Evolutionary conservation across 495 filamentous ascomycete genomes (phyloP).

Genomic region (Trichocladium uniseriatum): DNA sequence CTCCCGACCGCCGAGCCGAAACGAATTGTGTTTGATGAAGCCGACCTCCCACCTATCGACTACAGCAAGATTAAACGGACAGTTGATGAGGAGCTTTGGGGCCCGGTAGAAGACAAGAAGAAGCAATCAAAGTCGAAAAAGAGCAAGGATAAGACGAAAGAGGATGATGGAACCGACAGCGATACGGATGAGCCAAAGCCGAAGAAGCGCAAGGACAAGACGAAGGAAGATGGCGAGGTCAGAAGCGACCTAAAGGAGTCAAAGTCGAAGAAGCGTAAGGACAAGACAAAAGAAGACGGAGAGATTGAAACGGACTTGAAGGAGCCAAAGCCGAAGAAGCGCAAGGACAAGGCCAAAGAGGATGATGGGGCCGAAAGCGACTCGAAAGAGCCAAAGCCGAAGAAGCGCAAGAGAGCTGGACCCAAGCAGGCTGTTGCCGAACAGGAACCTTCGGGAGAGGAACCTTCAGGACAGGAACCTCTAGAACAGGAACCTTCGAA

Average conservation of each 20-base stretch:
- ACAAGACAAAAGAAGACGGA: not conserved
- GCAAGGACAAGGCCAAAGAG: not conserved
- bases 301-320: not conserved
- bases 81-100: conserved; percentile 9
- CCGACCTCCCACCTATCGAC: conserved; percentile 15
- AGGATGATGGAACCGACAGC: not conserved
- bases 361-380: not conserved
- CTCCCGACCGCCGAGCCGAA: conserved; percentile 9
- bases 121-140: conserved; percentile 23
- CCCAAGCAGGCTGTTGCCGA: not conserved
- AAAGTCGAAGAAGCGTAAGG: not conserved
- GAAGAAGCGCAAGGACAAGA: not conserved
- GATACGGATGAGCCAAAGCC: conserved; percentile 4
- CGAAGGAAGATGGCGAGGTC: not conserved
- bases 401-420: conserved; percentile 1
- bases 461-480: not conserved
- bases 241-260: not conserved
- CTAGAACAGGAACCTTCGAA: not conserved
- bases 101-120: conserved; percentile 3
- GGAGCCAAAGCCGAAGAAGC: conserved; percentile 1
- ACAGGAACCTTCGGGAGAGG: not conserved
- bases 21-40: conserved; percentile 23
- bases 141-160: conserved; percentile 8
- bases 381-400: too few species aligned
- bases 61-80: conserved; percentile 6